These are phyloP conservation scores for Pseudogymnoascus sp. DNA, from an alignment of 2,329 filamentous ascomycete species.

Conservation along the genomic window DNA sequence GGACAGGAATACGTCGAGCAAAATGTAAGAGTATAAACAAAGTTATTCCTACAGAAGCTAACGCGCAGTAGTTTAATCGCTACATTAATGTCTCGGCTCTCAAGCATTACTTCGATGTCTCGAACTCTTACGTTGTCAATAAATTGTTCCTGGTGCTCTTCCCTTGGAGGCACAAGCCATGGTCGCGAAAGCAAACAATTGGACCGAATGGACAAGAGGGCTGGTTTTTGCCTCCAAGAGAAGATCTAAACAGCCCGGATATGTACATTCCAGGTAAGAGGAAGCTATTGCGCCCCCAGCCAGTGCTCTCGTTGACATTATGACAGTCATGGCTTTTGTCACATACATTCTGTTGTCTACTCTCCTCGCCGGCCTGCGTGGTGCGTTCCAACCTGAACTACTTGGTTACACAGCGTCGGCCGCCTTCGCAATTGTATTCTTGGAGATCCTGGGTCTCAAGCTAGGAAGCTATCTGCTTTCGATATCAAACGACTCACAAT, in stretches of 20 bases:
- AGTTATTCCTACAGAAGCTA: constrained; percentile 23
- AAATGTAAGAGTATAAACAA: constrained; percentile 61
- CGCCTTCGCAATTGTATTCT: constrained; percentile 71
- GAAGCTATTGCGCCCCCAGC: not conserved
- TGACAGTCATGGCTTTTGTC: constrained; percentile 79
- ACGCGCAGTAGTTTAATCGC: constrained; percentile 54
- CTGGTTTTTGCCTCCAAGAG: constrained; percentile 82
- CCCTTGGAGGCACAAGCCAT: constrained; percentile 95
- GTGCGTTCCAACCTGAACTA: constrained; percentile 89
- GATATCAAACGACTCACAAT: constrained; percentile 89
- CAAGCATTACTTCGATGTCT: constrained; percentile 99
- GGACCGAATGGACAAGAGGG: constrained; percentile 63
- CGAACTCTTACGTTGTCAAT: constrained; percentile 90
- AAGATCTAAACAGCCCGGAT: constrained; percentile 95
- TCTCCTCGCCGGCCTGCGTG: constrained; percentile 79
- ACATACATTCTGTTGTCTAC: constrained; percentile 96
- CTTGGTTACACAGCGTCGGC: constrained; percentile 83
- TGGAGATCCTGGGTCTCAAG: constrained; percentile 88
- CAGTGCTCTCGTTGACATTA: not conserved
- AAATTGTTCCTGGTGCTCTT: constrained; percentile 93
- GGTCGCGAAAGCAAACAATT: constrained; percentile 81
- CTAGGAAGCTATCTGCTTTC: constrained; percentile 87
- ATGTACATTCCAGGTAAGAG: constrained; percentile 82
- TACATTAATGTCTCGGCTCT: constrained; percentile 89
- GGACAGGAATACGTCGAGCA: constrained; percentile 93